These are phyloP conservation scores for Schizophyllum commune DNA, from an alignment of 1,284 basidiomycete genomes.

Conservation along the genomic window DNA sequence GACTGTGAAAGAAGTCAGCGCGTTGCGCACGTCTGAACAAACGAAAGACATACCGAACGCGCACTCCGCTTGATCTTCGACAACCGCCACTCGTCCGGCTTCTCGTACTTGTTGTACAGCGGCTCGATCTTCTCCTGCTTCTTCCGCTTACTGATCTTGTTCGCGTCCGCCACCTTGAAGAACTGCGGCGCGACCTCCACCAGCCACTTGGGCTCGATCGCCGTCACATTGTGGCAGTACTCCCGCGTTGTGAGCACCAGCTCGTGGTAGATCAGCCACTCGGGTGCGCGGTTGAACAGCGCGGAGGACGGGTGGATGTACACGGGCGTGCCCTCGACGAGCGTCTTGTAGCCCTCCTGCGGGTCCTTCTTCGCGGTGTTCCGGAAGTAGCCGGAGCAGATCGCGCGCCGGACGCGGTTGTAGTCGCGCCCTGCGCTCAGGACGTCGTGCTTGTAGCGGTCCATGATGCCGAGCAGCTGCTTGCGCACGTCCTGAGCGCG, in stretches of 20 bases:
- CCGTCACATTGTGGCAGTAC: conserved; percentile 95
- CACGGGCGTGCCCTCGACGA: conserved; percentile 96
- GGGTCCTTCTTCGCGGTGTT: conserved; percentile 96
- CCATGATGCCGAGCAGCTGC: conserved; percentile 98
- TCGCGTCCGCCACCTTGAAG: conserved; percentile 94
- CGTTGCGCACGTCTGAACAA: background rate
- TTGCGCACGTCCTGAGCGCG: conserved; percentile 98
- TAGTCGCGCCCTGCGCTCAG: conserved; percentile 87
- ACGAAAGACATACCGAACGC: conserved; percentile 53
- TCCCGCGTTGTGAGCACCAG: conserved; percentile 65
- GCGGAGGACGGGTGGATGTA: conserved; percentile 98
- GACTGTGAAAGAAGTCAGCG: conserved; percentile 4
- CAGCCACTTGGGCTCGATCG: conserved; percentile 97
- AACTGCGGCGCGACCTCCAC: conserved; percentile 97
- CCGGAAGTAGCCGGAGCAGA: conserved; percentile 95
- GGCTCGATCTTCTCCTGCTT: conserved; percentile 97
- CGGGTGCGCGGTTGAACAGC: conserved; percentile 86
- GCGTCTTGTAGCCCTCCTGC: conserved; percentile 95
- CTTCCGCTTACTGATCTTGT: conserved; percentile 97
- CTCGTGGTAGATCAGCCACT: conserved; percentile 60
- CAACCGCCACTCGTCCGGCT: conserved; percentile 85
- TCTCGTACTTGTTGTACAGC: conserved; percentile 83
- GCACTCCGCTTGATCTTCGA: conserved; percentile 85
- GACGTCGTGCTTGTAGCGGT: conserved; percentile 97
- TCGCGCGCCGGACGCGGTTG: conserved; percentile 90